Conservation (phyloP, 78 protist species). For the Emiliania huxleyi region DNA sequence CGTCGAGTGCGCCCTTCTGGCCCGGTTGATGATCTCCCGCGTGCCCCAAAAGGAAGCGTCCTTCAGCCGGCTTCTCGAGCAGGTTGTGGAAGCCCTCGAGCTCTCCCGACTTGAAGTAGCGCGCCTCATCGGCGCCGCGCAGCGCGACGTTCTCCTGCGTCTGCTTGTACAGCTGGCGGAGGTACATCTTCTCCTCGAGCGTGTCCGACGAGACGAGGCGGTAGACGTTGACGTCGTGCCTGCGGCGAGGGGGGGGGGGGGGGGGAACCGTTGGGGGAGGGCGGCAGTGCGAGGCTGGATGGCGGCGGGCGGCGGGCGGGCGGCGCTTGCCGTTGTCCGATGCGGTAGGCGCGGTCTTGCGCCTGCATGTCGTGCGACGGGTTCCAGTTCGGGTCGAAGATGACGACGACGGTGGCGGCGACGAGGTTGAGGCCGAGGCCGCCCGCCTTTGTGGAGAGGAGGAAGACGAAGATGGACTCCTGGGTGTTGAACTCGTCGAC, state of each 20-base stretch:
- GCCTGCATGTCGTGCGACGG: slow-evolving; percentile 85
- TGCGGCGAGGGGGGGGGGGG: too few species aligned
- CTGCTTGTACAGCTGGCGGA: slow-evolving; percentile 60
- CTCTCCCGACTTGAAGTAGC: background rate
- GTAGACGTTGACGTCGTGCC: slow-evolving; percentile 72
- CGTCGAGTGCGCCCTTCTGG: too few species aligned
- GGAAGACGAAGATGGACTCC: slow-evolving; percentile 69
- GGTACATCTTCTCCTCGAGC: slow-evolving; percentile 93
- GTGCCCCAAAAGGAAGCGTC: too few species aligned
- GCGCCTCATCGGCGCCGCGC: background rate
- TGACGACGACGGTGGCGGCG: slow-evolving; percentile 87
- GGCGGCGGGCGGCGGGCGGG: background rate
- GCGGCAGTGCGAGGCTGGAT: too few species aligned
- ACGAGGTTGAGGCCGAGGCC: slow-evolving; percentile 90
- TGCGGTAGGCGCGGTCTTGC: slow-evolving; percentile 90
- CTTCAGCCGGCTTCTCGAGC: too few species aligned
- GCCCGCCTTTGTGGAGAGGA: slow-evolving; percentile 86
- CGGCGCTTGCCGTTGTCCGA: slow-evolving; percentile 96
- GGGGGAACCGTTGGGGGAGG: too few species aligned
- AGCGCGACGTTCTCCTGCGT: background rate
- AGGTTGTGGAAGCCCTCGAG: background rate
- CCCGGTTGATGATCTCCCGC: too few species aligned
- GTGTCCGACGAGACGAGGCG: slow-evolving; percentile 80
- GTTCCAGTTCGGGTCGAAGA: slow-evolving; percentile 97
- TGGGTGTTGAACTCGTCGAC: slow-evolving; percentile 61